These are phyloP conservation scores for Eruca vesicaria DNA, from an alignment of 441 rosid genomes.

Conservation along the genomic window DNA sequence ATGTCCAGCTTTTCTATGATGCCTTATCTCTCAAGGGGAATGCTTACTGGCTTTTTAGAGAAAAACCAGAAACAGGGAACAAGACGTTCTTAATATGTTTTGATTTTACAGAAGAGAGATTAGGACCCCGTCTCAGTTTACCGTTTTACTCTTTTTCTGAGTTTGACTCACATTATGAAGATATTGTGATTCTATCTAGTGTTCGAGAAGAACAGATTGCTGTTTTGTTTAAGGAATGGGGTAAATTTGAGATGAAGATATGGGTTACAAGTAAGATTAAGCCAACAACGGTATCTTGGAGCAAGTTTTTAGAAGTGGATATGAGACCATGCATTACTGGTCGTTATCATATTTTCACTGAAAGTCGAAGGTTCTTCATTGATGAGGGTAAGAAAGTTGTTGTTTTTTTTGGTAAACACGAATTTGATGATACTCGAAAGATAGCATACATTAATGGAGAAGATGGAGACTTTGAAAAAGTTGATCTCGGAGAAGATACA, in stretches of 20 bases:
- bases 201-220: neutral
- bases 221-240: neutral
- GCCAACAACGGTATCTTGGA: neutral
- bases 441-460: neutral
- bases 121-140: neutral
- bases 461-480: neutral
- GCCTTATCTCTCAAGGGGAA: neutral
- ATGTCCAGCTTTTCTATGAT: neutral
- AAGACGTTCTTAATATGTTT: neutral
- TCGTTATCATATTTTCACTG: neutral
- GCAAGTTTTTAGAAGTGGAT: neutral
- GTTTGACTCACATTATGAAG: neutral
- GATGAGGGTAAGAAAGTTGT: neutral
- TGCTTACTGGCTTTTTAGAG: neutral
- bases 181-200: neutral
- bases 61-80: neutral
- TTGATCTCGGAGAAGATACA: neutral
- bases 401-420: neutral
- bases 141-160: neutral
- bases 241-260: neutral
- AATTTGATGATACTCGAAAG: neutral
- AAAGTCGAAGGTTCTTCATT: neutral
- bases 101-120: neutral
- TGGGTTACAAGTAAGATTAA: neutral
- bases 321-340: neutral